Conservation (phyloP, 164 flowering plant species). For the Magnolia kwangsiensis region DNA sequence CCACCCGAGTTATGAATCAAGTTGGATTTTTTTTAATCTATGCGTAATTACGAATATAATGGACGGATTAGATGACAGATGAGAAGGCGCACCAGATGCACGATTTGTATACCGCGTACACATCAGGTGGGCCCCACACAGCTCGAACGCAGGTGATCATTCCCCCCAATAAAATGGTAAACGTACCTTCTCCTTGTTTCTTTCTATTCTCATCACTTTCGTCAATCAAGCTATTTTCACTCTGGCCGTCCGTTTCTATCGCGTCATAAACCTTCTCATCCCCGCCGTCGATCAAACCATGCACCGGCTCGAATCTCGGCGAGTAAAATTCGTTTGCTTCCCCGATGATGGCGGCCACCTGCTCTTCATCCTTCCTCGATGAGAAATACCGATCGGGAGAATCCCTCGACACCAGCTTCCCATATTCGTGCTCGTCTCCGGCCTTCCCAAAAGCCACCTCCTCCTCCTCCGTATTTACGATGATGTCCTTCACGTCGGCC, state of each 20-base stretch:
- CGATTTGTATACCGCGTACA: neutral
- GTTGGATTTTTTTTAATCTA: too few species aligned
- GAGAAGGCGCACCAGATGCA: too few species aligned
- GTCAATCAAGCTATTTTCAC: neutral
- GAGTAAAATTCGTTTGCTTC: conserved; percentile 8
- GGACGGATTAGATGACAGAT: too few species aligned
- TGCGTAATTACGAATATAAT: too few species aligned
- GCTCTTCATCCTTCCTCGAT: conserved; percentile 17
- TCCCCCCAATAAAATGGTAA: neutral
- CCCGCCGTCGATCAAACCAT: neutral
- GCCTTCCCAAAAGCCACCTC: neutral
- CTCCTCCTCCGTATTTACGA: neutral
- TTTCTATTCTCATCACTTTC: neutral
- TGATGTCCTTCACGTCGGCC: conserved; percentile 9
- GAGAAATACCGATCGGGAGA: conserved; percentile 14
- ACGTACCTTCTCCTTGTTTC: neutral
- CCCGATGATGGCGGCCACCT: neutral
- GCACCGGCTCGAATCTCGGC: neutral
- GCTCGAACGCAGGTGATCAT: neutral
- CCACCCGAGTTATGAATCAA: too few species aligned
- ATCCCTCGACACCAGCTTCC: neutral
- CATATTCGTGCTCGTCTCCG: neutral
- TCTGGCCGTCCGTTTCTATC: neutral
- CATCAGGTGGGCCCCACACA: neutral
- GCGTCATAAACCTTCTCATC: neutral